phyloP scores from a whole-genome alignment of 2,329 filamentous ascomycete genomes.

The Stachybotrys chlorohalonatus region DNA sequence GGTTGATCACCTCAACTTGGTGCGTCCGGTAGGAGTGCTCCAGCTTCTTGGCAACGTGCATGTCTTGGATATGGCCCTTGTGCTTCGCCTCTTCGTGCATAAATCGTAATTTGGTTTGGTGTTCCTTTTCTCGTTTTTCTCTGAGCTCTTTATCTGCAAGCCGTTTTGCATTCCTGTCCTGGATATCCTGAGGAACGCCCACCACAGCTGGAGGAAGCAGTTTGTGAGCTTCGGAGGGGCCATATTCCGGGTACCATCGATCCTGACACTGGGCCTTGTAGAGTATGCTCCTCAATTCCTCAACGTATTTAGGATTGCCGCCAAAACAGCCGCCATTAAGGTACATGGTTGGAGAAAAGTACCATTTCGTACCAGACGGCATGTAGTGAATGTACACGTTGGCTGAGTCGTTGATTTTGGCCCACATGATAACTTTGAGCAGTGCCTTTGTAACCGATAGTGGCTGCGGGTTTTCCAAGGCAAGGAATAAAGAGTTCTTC shows the following conservation, averaged over 20 bases:
- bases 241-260: neutral
- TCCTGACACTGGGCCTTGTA: neutral
- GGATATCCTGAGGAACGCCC: neutral
- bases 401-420: neutral
- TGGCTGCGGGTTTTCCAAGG: slow-evolving; percentile 3
- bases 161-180: neutral
- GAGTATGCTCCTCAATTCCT: neutral
- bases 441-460: slow-evolving; percentile 1
- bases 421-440: slow-evolving; percentile 2
- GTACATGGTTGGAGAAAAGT: slow-evolving; percentile 5
- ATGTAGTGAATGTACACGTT: neutral
- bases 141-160: neutral
- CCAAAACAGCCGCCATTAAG: neutral
- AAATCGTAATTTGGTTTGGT: neutral
- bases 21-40: neutral
- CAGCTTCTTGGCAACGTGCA: neutral
- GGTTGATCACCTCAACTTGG: neutral
- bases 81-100: neutral
- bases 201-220: neutral
- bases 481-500: slow-evolving; percentile 5
- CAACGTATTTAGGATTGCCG: neutral
- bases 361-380: slow-evolving; percentile 1
- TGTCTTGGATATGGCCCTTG: neutral
- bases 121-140: neutral
- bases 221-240: neutral